Evolutionary conservation across 1,284 basidiomycete genomes (phyloP).

Genomic region (Hymenochaete sp.): DNA sequence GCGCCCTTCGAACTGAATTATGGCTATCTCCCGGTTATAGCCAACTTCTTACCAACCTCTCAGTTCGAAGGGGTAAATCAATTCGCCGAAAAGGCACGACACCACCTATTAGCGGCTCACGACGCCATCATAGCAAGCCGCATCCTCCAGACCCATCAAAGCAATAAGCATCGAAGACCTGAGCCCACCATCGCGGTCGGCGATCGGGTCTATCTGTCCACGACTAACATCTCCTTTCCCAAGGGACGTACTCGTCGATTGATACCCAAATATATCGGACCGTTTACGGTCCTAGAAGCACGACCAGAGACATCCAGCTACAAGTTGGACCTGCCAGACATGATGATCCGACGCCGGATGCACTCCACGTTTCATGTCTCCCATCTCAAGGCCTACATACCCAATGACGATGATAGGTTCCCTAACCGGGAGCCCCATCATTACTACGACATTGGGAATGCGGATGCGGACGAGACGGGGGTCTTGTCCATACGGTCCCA

Average conservation of each 20-base stretch:
- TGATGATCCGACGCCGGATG: slow-evolving; percentile 18
- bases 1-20: slow-evolving; percentile 28
- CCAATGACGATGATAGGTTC: slow-evolving; percentile 7
- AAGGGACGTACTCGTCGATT: slow-evolving; percentile 23
- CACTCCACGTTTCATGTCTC: slow-evolving; percentile 24
- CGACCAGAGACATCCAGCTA: slow-evolving; percentile 22
- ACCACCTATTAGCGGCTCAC: neutral
- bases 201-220: slow-evolving; percentile 20
- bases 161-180: slow-evolving; percentile 17
- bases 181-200: slow-evolving; percentile 15
- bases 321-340: slow-evolving; percentile 20
- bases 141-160: slow-evolving; percentile 17
- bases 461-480: slow-evolving; percentile 19
- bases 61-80: neutral
- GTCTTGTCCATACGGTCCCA: slow-evolving; percentile 22
- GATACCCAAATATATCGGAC: slow-evolving; percentile 23
- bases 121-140: slow-evolving; percentile 3
- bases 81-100: slow-evolving; percentile 13
- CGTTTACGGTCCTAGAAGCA: slow-evolving; percentile 16
- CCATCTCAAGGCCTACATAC: slow-evolving; percentile 7
- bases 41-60: slow-evolving; percentile 18
- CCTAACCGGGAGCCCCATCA: slow-evolving; percentile 17
- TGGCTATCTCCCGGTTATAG: slow-evolving; percentile 22
- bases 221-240: slow-evolving; percentile 17
- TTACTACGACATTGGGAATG: slow-evolving; percentile 25